Evolutionary conservation across 116 monocot species (phyloP).

Genomic region (Iris pallida): DNA sequence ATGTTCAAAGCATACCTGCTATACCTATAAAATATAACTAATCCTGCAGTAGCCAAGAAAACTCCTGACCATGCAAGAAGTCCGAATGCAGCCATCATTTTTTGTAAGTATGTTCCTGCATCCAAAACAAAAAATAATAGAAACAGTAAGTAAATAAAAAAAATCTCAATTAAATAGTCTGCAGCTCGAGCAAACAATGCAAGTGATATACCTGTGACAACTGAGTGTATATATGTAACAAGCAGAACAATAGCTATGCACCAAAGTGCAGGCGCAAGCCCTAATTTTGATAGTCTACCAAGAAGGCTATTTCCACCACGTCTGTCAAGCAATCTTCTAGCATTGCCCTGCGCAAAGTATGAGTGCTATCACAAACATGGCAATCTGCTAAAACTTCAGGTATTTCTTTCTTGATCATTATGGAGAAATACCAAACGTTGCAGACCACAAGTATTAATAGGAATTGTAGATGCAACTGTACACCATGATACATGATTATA

Average conservation of each 20-base stretch:
- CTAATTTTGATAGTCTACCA: constrained; percentile 80
- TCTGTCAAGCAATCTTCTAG: constrained; percentile 70
- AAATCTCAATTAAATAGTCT: neutral
- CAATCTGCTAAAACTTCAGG: no score
- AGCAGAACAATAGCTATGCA: constrained; percentile 58
- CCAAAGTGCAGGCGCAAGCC: constrained; percentile 90
- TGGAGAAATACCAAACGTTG: no score
- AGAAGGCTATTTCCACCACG: constrained; percentile 49
- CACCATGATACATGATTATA: no score
- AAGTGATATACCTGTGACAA: constrained; percentile 53
- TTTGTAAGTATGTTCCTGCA: constrained; percentile 48
- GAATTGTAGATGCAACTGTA: no score
- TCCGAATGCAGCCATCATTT: constrained; percentile 48
- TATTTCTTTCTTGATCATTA: no score
- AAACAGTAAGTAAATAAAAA: neutral
- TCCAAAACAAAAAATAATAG: constrained; percentile 1
- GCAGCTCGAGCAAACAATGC: neutral
- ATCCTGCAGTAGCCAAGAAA: constrained; percentile 65
- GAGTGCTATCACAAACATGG: no score
- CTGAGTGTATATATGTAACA: constrained; percentile 67
- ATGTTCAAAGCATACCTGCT: constrained; percentile 53
- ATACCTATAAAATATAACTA: constrained; percentile 90
- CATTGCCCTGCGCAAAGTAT: constrained; percentile 65
- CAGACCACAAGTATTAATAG: no score
- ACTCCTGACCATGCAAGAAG: constrained; percentile 85